These are phyloP conservation scores for Shiraia sp. DNA, from an alignment of 2,329 filamentous ascomycete species.

Conservation along the genomic window DNA sequence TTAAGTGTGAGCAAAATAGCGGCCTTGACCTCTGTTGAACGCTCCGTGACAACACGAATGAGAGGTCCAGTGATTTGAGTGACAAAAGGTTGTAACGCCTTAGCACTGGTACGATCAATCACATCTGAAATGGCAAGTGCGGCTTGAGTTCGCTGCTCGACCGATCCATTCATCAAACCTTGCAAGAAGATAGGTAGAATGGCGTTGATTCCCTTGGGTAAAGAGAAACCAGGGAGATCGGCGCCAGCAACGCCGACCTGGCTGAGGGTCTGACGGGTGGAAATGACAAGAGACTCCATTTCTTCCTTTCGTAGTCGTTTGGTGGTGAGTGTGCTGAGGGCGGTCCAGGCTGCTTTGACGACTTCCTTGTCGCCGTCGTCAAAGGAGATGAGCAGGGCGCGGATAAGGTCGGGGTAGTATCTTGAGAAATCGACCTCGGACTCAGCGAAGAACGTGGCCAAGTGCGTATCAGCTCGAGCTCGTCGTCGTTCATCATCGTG, in stretches of 20 bases:
- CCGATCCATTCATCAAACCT: slow-evolving; percentile 93
- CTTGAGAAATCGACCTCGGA: slow-evolving; percentile 87
- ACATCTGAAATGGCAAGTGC: slow-evolving; percentile 95
- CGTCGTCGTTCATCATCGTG: slow-evolving; percentile 89
- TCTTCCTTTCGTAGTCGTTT: slow-evolving; percentile 93
- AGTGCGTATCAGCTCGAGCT: slow-evolving; percentile 74
- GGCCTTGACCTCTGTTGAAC: slow-evolving; percentile 93
- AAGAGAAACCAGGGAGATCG: slow-evolving; percentile 80
- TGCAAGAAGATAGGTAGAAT: slow-evolving; percentile 96
- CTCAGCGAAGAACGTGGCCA: slow-evolving; percentile 83
- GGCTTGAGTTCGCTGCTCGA: slow-evolving; percentile 88
- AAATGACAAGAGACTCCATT: slow-evolving; percentile 90
- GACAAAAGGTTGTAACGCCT: slow-evolving; percentile 89
- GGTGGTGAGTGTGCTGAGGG: slow-evolving; percentile 77
- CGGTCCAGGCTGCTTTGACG: slow-evolving; percentile 86
- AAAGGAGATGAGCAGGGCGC: slow-evolving; percentile 86
- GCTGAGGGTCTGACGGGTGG: slow-evolving; percentile 82
- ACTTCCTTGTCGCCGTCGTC: slow-evolving; percentile 83
- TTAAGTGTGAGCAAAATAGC: slow-evolving; percentile 94
- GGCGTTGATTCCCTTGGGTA: slow-evolving; percentile 97
- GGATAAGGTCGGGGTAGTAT: slow-evolving; percentile 94
- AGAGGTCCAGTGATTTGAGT: slow-evolving; percentile 97
- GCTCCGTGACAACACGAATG: slow-evolving; percentile 95
- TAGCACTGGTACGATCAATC: slow-evolving; percentile 86
- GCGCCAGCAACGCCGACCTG: slow-evolving; percentile 87